Evolutionary conservation across 441 rosid species (phyloP).

Genomic region (Pelargonium fulgidum): DNA sequence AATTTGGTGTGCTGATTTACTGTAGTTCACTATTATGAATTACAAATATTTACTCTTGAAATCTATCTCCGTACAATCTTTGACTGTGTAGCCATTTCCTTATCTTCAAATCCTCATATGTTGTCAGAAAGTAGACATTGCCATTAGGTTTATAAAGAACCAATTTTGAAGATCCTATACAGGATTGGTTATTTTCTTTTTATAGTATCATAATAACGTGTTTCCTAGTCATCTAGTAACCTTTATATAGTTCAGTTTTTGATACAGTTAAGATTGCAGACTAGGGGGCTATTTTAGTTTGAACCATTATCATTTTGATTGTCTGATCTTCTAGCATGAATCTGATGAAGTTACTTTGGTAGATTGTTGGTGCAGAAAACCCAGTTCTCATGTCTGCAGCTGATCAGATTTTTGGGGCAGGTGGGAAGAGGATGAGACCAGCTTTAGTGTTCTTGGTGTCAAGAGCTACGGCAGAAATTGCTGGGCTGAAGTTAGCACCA

Average conservation of each 20-base stretch:
- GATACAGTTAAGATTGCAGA: too few species aligned
- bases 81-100: too few species aligned
- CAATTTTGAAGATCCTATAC: background rate
- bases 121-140: too few species aligned
- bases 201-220: background rate
- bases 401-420: constrained; percentile 91
- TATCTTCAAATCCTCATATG: too few species aligned
- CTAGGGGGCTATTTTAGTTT: background rate
- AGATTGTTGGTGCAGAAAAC: constrained; percentile 95
- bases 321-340: constrained; percentile 12
- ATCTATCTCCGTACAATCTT: too few species aligned
- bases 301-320: background rate
- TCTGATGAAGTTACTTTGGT: constrained; percentile 32
- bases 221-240: background rate
- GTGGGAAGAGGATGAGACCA: constrained; percentile 96
- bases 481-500: constrained; percentile 52
- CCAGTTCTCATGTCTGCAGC: constrained; percentile 92
- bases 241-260: background rate
- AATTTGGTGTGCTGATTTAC: too few species aligned
- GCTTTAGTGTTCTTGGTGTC: constrained; percentile 90
- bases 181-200: background rate
- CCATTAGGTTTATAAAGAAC: background rate
- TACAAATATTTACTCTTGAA: too few species aligned
- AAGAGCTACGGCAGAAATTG: constrained; percentile 77
- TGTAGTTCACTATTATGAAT: too few species aligned